phyloP scores from a whole-genome alignment of 2,329 filamentous ascomycete genomes.

The Cordyceps cateniannulata region DNA sequence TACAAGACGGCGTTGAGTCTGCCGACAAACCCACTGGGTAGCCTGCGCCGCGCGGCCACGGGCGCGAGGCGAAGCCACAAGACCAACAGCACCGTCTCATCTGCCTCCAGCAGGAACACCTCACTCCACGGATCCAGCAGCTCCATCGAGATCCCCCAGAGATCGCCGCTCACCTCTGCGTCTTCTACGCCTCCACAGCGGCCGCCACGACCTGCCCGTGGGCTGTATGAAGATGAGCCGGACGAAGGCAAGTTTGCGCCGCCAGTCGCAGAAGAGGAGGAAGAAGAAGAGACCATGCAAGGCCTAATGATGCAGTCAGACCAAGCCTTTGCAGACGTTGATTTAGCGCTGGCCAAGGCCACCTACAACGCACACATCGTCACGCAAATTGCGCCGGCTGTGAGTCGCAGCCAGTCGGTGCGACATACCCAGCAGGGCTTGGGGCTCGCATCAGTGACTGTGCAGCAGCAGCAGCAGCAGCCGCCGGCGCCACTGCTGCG shows the following conservation, averaged over 20 bases:
- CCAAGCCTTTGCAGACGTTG: constrained; percentile 42
- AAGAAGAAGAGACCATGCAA: constrained; percentile 28
- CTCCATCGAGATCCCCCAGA: background rate
- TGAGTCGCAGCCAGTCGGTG: background rate
- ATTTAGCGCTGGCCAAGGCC: constrained; percentile 33
- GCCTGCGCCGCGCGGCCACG: background rate
- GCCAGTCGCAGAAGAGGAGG: background rate
- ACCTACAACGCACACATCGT: constrained; percentile 14
- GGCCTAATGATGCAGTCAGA: constrained; percentile 44
- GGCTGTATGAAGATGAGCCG: constrained; percentile 7
- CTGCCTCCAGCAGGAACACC: background rate
- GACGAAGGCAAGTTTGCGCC: background rate
- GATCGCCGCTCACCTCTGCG: background rate
- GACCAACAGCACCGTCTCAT: constrained; percentile 1
- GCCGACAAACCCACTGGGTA: background rate
- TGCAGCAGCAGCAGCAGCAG: background rate
- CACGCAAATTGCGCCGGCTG: background rate
- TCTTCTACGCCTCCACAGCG: background rate
- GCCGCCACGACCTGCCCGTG: constrained; percentile 7
- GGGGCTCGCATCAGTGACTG: background rate
- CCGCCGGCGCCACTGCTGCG: too few species aligned
- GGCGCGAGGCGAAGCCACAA: constrained; percentile 1
- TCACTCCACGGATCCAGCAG: background rate
- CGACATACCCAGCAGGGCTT: background rate
- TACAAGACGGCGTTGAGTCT: background rate